phyloP scores from a whole-genome alignment of 2,329 filamentous ascomycete genomes.

The Cercospora janseana region DNA sequence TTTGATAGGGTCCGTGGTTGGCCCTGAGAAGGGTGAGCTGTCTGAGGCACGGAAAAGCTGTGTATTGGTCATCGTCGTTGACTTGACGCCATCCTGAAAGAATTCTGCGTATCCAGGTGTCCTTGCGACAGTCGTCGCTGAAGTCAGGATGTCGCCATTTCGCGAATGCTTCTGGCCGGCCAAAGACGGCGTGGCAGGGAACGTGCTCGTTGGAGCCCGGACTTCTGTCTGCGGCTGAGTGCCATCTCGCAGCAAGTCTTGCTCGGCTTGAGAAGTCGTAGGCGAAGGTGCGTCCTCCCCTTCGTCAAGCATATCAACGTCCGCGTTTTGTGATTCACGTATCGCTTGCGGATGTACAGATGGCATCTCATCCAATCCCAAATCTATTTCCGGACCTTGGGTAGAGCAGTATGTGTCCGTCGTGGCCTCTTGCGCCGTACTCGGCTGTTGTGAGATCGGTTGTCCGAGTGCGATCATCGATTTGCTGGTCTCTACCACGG shows the following conservation, averaged over 20 bases:
- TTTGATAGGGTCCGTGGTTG: conserved; percentile 45
- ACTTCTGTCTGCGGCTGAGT: conserved; percentile 30
- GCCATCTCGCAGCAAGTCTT: conserved; percentile 16
- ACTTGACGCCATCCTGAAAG: conserved; percentile 35
- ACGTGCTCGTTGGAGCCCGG: conserved; percentile 30
- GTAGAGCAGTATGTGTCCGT: conserved; percentile 22
- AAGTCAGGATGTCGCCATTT: conserved; percentile 44
- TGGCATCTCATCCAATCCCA: conserved; percentile 17
- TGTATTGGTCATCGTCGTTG: conserved; percentile 43
- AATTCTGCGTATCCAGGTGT: conserved; percentile 44
- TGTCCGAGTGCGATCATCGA: conserved; percentile 29
- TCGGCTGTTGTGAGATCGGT: conserved; percentile 10
- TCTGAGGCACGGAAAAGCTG: conserved; percentile 50
- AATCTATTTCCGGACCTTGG: conserved; percentile 17
- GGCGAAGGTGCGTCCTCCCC: conserved; percentile 15
- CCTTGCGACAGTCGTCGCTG: conserved; percentile 41
- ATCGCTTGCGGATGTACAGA: conserved; percentile 13
- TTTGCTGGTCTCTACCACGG: conserved; percentile 39
- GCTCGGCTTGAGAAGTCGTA: conserved; percentile 30
- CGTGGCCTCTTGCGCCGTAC: conserved; percentile 16
- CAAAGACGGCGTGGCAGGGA: conserved; percentile 45
- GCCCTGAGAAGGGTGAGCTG: conserved; percentile 40
- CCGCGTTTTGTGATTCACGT: background rate
- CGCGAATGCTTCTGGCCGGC: conserved; percentile 42
- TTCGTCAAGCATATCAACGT: background rate